Evolutionary conservation across 192 early-diverging fungal species (phyloP), one percentile per base, ranked within the genome.

Genomic region (Coemansia sp.): DNA sequence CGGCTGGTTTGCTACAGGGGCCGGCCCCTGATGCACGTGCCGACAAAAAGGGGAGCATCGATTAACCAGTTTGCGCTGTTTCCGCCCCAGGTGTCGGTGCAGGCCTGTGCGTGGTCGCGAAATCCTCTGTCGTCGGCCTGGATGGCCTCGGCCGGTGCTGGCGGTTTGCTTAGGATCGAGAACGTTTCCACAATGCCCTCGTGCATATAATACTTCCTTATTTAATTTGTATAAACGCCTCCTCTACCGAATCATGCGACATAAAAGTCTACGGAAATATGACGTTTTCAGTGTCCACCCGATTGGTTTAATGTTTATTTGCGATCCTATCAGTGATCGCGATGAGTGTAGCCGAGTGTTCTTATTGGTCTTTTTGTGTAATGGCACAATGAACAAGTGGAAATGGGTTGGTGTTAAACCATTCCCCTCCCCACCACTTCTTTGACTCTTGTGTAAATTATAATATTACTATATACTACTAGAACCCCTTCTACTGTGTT

Each of bases 61-160:
- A 11, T 13, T 2, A 17, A 8, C 44, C 23, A 48, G 25, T 53
- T 34, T 42, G 27, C 28, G 15, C 3, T 73, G 10, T 64, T 34
- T 28, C 67, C 67, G 33, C 60, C 67, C 10, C 57, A 73, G n/a
- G 57, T 70, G 10, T 63, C 67, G 1, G 57, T 79, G 29, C 40
- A 60, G 33, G 57, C 64, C 0, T 61, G 60, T n/a, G 70, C 57
- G n/a, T 79, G 76, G 76, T 73, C 76, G 8, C 31, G 67, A 15
- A 70, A 70, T 42, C 64, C 70, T 1, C 7, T 20, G 2, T 60
- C 76, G 48, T 36, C 66, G 0, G 22, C 41, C 8, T 79, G 76
- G 76, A 53, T 79, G 6, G 76, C 67, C 50, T 70, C 60, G 29
- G 64, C 64, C 6, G 41, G 48, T 3, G 64, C 70, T 19, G 42